Evolutionary conservation across 1,284 basidiomycete species (phyloP).

Genomic region (Pascua sp.): DNA sequence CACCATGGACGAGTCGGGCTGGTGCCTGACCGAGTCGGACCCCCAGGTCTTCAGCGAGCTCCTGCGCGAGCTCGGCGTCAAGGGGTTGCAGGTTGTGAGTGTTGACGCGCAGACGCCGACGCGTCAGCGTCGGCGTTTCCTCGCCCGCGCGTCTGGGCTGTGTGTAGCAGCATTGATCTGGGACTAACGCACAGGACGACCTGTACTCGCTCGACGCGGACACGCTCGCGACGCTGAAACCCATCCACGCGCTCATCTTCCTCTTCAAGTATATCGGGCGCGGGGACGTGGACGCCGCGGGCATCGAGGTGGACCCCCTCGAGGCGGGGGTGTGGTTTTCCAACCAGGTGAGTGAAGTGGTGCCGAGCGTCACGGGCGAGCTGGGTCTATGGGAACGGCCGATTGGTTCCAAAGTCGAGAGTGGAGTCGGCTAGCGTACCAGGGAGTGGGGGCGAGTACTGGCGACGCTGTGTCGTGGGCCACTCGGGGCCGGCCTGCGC

Average conservation of each 20-base stretch:
- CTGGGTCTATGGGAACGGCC: neutral
- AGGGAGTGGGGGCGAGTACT: too few species aligned
- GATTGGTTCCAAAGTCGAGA: too few species aligned
- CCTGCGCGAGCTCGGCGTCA: constrained; percentile 50
- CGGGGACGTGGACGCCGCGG: constrained; percentile 46
- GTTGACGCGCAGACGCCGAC: neutral
- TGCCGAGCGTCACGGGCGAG: neutral
- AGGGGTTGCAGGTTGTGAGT: constrained; percentile 52
- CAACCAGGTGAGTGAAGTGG: constrained; percentile 58
- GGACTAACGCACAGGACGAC: constrained; percentile 59
- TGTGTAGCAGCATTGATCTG: too few species aligned
- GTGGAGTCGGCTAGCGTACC: too few species aligned
- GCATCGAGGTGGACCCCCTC: constrained; percentile 58
- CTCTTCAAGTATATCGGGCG: constrained; percentile 83
- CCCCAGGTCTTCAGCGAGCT: constrained; percentile 53
- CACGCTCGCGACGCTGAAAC: constrained; percentile 66
- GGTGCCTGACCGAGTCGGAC: constrained; percentile 51
- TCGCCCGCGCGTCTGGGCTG: too few species aligned
- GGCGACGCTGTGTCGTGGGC: too few species aligned
- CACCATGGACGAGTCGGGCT: constrained; percentile 44
- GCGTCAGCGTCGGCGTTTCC: neutral
- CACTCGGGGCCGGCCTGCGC: too few species aligned
- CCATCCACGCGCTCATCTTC: constrained; percentile 82
- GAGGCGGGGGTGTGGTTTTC: constrained; percentile 81
- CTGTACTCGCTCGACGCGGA: constrained; percentile 78